These are phyloP conservation scores for Morella rubra DNA, from an alignment of 306 rosid genomes.

Conservation along the genomic window DNA sequence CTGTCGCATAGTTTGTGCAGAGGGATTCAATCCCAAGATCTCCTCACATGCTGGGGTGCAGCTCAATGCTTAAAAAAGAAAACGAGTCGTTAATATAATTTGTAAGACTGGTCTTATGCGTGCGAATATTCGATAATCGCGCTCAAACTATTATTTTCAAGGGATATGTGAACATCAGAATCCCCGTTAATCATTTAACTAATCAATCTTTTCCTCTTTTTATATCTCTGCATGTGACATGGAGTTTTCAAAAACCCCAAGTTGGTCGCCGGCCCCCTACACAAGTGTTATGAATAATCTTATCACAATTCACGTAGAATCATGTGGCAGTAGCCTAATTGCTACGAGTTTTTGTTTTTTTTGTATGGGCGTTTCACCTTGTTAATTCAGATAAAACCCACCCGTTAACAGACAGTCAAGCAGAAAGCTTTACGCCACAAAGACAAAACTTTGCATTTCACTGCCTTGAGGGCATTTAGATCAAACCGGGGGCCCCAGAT, in stretches of 20 bases:
- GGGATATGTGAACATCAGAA: constrained; percentile 26
- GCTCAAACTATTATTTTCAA: constrained; percentile 23
- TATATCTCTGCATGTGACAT: constrained; percentile 42
- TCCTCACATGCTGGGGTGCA: constrained; percentile 47
- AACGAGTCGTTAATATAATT: constrained; percentile 12
- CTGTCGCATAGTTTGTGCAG: constrained; percentile 12
- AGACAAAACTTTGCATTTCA: constrained; percentile 2
- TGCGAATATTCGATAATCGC: constrained; percentile 68
- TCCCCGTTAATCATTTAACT: constrained; percentile 38
- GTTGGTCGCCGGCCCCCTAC: constrained; percentile 15
- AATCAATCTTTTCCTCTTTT: constrained; percentile 33
- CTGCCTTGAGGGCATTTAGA: not conserved
- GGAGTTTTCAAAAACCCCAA: constrained; percentile 26
- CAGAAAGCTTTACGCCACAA: not conserved
- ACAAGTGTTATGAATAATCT: constrained; percentile 18
- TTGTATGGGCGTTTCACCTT: not conserved
- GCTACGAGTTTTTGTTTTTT: not conserved
- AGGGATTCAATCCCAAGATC: constrained; percentile 44
- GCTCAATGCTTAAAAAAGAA: constrained; percentile 37
- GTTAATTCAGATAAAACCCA: not conserved
- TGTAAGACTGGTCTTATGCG: constrained; percentile 36
- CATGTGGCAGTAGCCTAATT: constrained; percentile 13
- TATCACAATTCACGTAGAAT: constrained; percentile 20
- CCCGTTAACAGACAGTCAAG: not conserved
- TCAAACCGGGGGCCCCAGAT: not conserved